Evolutionary conservation across 2,329 filamentous ascomycete species (phyloP).

Genomic region (Lachnellula occidentalis): DNA sequence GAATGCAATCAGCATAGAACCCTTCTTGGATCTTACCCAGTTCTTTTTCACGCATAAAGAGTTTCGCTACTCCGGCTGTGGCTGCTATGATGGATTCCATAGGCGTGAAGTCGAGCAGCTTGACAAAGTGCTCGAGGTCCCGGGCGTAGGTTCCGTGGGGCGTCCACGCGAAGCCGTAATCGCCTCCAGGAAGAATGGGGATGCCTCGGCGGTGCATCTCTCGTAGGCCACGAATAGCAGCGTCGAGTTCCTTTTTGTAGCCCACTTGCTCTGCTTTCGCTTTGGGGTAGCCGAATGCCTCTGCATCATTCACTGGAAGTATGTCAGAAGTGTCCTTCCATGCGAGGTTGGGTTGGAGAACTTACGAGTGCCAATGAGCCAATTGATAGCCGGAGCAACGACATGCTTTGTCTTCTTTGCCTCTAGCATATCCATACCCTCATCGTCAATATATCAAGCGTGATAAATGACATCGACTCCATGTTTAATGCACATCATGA

Average conservation of each 20-base stretch:
- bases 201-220: slow-evolving; percentile 43
- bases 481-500: slow-evolving; percentile 38
- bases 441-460: slow-evolving; percentile 38
- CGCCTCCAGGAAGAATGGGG: slow-evolving; percentile 38
- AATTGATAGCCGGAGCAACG: slow-evolving; percentile 39
- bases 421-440: slow-evolving; percentile 36
- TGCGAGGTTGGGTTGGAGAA: background rate
- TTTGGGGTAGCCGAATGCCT: slow-evolving; percentile 36
- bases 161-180: slow-evolving; percentile 42
- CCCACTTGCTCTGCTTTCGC: slow-evolving; percentile 39
- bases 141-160: slow-evolving; percentile 41
- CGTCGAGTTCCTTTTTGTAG: slow-evolving; percentile 38
- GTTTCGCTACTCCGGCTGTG: slow-evolving; percentile 32
- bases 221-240: slow-evolving; percentile 34
- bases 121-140: slow-evolving; percentile 40
- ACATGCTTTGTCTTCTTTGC: slow-evolving; percentile 35
- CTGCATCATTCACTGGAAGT: slow-evolving; percentile 13
- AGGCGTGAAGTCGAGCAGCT: slow-evolving; percentile 38
- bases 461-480: slow-evolving; percentile 44
- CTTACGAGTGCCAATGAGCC: slow-evolving; percentile 33
- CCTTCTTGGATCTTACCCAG: slow-evolving; percentile 37
- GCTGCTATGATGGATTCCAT: slow-evolving; percentile 40
- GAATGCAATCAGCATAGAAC: slow-evolving; percentile 37
- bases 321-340: background rate
- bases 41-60: slow-evolving; percentile 36